Percentiles rank a stretch among this genome's conserved stretches.
These are phyloP conservation scores for Coemansia sp. DNA, from an alignment of 192 early-diverging fungal species.

Conservation along the genomic window DNA sequence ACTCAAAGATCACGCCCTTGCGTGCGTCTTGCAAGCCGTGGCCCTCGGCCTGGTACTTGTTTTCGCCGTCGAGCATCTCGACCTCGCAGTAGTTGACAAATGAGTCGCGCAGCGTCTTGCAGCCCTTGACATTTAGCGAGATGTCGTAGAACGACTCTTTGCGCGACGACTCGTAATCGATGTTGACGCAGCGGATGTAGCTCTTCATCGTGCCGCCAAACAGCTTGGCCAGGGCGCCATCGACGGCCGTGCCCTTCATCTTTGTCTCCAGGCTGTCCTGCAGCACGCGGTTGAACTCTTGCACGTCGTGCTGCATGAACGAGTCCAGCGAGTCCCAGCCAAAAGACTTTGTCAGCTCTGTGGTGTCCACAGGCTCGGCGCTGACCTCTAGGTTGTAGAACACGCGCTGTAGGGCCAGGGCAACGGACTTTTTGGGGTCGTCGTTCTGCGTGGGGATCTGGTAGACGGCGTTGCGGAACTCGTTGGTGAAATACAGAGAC, in stretches of 20 bases:
- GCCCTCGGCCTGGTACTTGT: constrained; percentile 94
- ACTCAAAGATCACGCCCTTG: constrained; percentile 93
- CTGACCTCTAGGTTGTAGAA: constrained; percentile 87
- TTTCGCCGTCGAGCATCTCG: constrained; percentile 94
- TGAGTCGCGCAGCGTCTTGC: constrained; percentile 77
- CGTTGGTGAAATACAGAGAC: constrained; percentile 90
- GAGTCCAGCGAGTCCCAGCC: constrained; percentile 95
- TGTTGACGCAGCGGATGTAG: constrained; percentile 93
- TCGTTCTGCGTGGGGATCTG: constrained; percentile 90
- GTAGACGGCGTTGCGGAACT: constrained; percentile 89
- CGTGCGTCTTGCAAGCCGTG: constrained; percentile 92
- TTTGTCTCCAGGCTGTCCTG: constrained; percentile 96
- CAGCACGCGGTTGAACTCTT: constrained; percentile 95
- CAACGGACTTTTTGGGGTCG: constrained; percentile 80
- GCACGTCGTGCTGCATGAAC: constrained; percentile 99
- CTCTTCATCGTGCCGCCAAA: constrained; percentile 98
- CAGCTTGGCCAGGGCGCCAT: constrained; percentile 86
- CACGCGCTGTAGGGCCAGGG: constrained; percentile 89
- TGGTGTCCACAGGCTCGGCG: constrained; percentile 76
- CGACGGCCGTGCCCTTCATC: constrained; percentile 95
- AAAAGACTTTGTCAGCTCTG: constrained; percentile 95
- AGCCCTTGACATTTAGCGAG: constrained; percentile 95
- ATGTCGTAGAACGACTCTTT: constrained; percentile 97
- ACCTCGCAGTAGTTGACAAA: constrained; percentile 88
- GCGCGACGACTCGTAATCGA: constrained; percentile 92